phyloP scores from a whole-genome alignment of 2,329 filamentous ascomycete species.

The Fusarium anthophilum region DNA sequence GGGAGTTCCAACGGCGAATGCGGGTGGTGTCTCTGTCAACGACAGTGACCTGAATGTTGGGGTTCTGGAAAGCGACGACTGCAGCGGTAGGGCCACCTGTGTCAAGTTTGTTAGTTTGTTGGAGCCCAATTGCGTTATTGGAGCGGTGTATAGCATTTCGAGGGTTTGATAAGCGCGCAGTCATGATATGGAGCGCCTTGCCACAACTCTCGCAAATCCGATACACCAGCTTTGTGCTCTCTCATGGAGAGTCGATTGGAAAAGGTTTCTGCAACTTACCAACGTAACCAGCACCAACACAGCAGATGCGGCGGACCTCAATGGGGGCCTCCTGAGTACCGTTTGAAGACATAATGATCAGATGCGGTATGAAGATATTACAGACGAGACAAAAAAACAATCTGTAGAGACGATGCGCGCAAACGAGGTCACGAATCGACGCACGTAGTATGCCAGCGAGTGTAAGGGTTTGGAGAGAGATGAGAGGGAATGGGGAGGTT shows the following conservation, averaged over 20 bases:
- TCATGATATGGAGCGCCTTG: slow-evolving; percentile 7
- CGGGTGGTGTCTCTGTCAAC: slow-evolving; percentile 73
- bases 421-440: slow-evolving; percentile 36
- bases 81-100: slow-evolving; percentile 78
- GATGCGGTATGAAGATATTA: slow-evolving; percentile 24
- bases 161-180: slow-evolving; percentile 11
- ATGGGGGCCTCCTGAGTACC: slow-evolving; percentile 42
- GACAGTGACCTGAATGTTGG: slow-evolving; percentile 75
- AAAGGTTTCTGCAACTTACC: slow-evolving; percentile 59
- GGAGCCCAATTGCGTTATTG: slow-evolving; percentile 11
- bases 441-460: slow-evolving; percentile 37
- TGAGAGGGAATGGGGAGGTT: slow-evolving; percentile 24
- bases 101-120: slow-evolving; percentile 20
- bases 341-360: slow-evolving; percentile 44
- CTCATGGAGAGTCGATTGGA: neutral
- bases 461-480: slow-evolving; percentile 16
- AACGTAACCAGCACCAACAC: slow-evolving; percentile 79
- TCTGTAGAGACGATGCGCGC: slow-evolving; percentile 31
- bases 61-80: slow-evolving; percentile 78
- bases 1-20: slow-evolving; percentile 78
- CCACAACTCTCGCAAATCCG: neutral
- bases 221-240: neutral
- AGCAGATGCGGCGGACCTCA: slow-evolving; percentile 70
- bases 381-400: slow-evolving; percentile 21
- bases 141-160: slow-evolving; percentile 2